Base-by-base conservation (phyloP, 2,329 filamentous ascomycete genomes). In the Fusarium globosum region DNA sequence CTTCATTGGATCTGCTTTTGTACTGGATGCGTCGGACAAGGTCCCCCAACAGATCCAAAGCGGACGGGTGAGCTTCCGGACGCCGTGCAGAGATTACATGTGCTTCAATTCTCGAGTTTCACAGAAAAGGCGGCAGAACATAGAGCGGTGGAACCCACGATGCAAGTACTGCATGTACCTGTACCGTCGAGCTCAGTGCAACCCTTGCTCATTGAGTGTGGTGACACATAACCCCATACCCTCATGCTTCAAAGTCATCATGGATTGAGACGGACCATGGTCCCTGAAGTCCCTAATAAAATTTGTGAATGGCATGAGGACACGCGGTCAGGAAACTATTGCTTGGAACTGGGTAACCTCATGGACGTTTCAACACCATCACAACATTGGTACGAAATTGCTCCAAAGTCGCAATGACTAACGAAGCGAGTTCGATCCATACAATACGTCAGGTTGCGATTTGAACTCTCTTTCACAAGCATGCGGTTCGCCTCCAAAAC, bases 61-160 rank as follows among this genome's bases (percentile, higher is more conserved):
- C 61, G 43, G 39, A 48, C 72, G 60, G 69, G 36, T 56, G 48
- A 56, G 39, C 28, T 73, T 64, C 72, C 72, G 72, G 62, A 16
- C 52, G 61, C 59, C 65, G 61, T 72, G 69, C 65, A 72, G 59
- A 56, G 62, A 67, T 46, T 52, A 28, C 12, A 48, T 55, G 55
- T 66, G 49, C 64, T 64, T 48, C 49, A 64, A 39, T 49, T 45
- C 52, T 69, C 45, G 42, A 69, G 46, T 65, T 41, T 69, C 38
- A 63, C 61, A 60, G 45, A 57, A 42, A 61, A 49, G 30, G 41
- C 42, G 66, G 39, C 55, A 57, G 56, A 63, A 68, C 58, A 64
- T 58, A 61, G 51, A 72, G 64, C 70, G 55, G 68, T 77, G 70
- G 68, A 72, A 72, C 73, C n/a, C 20, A 68, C 58, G 61, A 74